Evolutionary conservation across 768 basidiomycete species (phyloP), one percentile per base, ranked within the genome.

Genomic region (Saitozyma podzolica): DNA sequence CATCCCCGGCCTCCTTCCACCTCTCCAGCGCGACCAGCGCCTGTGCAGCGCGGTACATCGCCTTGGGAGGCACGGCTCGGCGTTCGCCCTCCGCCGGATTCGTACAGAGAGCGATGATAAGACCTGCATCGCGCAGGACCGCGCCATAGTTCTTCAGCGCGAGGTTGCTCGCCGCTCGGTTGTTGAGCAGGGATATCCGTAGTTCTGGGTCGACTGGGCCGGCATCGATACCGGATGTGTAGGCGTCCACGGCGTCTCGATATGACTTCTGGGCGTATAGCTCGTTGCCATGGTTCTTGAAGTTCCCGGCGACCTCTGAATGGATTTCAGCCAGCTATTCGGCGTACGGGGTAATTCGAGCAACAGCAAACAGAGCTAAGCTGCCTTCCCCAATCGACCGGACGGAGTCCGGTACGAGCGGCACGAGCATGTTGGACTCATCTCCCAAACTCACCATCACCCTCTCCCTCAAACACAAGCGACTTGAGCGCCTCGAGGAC

Each of bases 271-370:
- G 88, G 67, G 87, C 88, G 81, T 90, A 95, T 72, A 95, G 91
- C 59, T 94, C 92, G 75, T 97, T 98, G 6, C 93, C 96, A 76
- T 95, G 91, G 57, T 91, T 87, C 78, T 96, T 97, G 81, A 97
- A 96, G 74, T 90, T 93, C 64, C 86, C 84, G 0, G 95, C 92
- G 66, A 92, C 83, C 78, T 98, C 96, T 95, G 66, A 16, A 20
- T 58, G 19, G 10, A 6, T 61, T 7, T 52, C 17, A 39, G 39
- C 51, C 13, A 9, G 17, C 1, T 1, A n/a, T 8, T 6, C 43
- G 8, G 7, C 19, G n/a, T 14, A 0, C 40, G 13, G 9, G 16
- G 11, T n/a, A 39, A 48, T 19, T 8, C 8, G 17, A 13, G 14
- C n/a, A 49, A 51, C 40, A 40, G n/a, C n/a, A n/a, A n/a, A n/a